Base-by-base conservation (phyloP, 208 protist species). In the Phytomonas sp. region DNA sequence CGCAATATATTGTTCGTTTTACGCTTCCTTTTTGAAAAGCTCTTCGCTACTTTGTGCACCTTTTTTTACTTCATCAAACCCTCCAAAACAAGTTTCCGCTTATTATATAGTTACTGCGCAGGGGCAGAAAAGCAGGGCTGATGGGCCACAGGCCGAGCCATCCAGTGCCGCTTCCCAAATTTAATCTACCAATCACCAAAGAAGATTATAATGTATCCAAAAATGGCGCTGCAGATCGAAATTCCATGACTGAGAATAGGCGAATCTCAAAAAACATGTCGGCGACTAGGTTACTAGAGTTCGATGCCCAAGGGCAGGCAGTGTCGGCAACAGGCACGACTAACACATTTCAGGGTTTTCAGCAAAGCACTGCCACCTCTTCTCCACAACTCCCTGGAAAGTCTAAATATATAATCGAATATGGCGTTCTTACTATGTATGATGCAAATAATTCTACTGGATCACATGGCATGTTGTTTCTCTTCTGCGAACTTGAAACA, bases 401-500 rank as follows among this genome's bases (percentile, higher is more conserved):
- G 69, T 77, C 86, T 36, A 96, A 94, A 76, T 93, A 94, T 77
- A 82, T 94, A 59, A 91, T 83, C 62, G 79, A 91, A 43, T 84
- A 81, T 62, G 88, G 88, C 5, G 86, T 85, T 2, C 71, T 96
- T n/a, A 85, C 74, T 28, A 93, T 93, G 88, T 77, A 83, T 28
- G 77, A 93, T 75, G 73, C 74, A 31, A 36, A 51, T 2, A 79
- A 80, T 60, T 34, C 65, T n/a, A 28, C 11, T 17, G 60, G 61
- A 1, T 60, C 70, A 29, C 9, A 63, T 30, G 87, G 87, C 26
- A 80, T 76, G 17, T 74, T 95, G 13, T 78, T 94, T 36, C 65
- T 96, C 30, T 96, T 91, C 69, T 91, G 80, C 71, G 71, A 70
- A 23, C 46, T 68, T n/a, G 62, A 60, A n/a, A 83, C 74, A 32